phyloP scores from a whole-genome alignment of 768 basidiomycete genomes.

The Suillus placidus region DNA sequence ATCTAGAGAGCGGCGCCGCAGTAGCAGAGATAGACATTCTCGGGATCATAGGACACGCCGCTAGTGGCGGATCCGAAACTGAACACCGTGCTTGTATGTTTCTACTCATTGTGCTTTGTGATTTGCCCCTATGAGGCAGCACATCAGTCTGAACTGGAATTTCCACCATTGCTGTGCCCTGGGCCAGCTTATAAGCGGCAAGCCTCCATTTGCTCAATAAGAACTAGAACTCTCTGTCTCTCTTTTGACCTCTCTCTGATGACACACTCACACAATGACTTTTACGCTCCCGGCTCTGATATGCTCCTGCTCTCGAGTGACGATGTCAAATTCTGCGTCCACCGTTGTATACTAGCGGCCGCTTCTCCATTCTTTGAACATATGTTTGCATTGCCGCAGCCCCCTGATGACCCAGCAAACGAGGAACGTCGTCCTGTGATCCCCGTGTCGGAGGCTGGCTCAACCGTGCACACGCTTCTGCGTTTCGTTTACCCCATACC shows the following conservation, averaged over 20 bases:
- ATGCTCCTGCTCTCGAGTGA: slow-evolving; percentile 50
- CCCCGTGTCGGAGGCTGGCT: slow-evolving; percentile 54
- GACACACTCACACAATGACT: slow-evolving; percentile 36
- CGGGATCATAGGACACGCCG: slow-evolving; percentile 36
- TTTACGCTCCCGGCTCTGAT: slow-evolving; percentile 54
- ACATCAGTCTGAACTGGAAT: not conserved
- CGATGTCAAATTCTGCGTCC: slow-evolving; percentile 57
- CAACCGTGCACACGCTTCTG: slow-evolving; percentile 51
- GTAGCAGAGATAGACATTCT: slow-evolving; percentile 40
- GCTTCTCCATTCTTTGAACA: slow-evolving; percentile 71
- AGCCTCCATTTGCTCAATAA: slow-evolving; percentile 1
- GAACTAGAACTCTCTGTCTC: slow-evolving; percentile 15
- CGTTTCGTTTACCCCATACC: slow-evolving; percentile 65
- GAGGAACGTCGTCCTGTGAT: slow-evolving; percentile 45
- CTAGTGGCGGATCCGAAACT: slow-evolving; percentile 25
- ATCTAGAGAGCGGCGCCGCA: slow-evolving; percentile 29
- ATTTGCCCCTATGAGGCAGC: slow-evolving; percentile 2
- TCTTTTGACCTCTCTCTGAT: slow-evolving; percentile 21
- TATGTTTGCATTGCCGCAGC: slow-evolving; percentile 70
- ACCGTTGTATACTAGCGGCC: slow-evolving; percentile 60
- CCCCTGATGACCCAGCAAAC: slow-evolving; percentile 23
- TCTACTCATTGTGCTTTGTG: slow-evolving; percentile 8
- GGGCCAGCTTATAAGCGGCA: not conserved
- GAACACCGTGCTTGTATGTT: slow-evolving; percentile 24
- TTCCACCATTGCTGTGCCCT: slow-evolving; percentile 1